Evolutionary conservation across 2,329 filamentous ascomycete species (phyloP), one percentile per base, ranked within the genome.

Genomic region (Sclerotinia nivalis): DNA sequence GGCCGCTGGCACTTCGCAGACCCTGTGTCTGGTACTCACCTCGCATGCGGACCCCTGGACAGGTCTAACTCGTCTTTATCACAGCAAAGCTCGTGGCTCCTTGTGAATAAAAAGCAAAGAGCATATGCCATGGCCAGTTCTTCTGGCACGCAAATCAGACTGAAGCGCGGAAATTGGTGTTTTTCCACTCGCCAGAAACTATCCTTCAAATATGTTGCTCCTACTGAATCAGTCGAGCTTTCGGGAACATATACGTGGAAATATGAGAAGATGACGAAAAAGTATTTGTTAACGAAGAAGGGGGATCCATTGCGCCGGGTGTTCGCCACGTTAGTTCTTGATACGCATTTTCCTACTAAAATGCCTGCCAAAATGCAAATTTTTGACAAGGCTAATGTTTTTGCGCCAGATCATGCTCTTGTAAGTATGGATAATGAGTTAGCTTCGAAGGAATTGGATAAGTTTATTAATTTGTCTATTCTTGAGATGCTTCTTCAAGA

Each of bases 151-250:
- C 55, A 13, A 37, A 58, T 58, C 22, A n/a, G 22, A n/a, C n/a
- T 58, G 20, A 58, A 58, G 55, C 55, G 34, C 20, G 15, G 20
- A n/a, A 58, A 15, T 13, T 58, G 22, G 13, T 37, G 55, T 40
- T 58, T 58, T 13, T 58, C 31, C 22, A 40, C 25, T 47, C 40
- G 43, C 22, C n/a, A 61, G 25, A 47, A 28, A 47, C 12, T 61
- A 47, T 61, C 43, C 20, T 61, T 61, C 28, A 49, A 61, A 13
- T 61, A 61, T 49, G 8, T 31, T 61, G 43, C 59, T n/a, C n/a
- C 56, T 25, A 28, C 13, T 34, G 12, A 31, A 22, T 34, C 25
- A 28, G 25, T 22, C 43, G 45, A 37, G 34, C 31, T 64, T 10
- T 50, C 45, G 1, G 60, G 60, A 12, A 25, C 49, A 18, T 50